A percentile compares a stretch with the other conserved stretches of the same genome.
These are phyloP conservation scores for Globisporangium iwayamae DNA, from an alignment of 352 stramenopile genomes.

Conservation along the genomic window DNA sequence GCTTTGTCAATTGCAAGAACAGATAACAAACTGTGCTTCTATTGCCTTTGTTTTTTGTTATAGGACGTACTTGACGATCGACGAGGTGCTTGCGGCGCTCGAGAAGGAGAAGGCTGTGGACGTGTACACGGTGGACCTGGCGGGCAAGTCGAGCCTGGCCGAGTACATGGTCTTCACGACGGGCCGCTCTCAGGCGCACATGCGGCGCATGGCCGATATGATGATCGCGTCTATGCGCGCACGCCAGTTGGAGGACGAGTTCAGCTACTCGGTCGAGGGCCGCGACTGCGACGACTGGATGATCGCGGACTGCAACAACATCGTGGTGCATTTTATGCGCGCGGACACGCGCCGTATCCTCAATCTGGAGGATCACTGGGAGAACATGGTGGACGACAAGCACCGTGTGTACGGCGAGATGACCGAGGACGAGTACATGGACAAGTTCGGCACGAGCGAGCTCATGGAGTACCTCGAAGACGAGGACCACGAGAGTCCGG, in stretches of 20 bases:
- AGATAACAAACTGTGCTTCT: neutral
- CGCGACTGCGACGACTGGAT: constrained; percentile 91
- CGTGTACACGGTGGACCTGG: constrained; percentile 71
- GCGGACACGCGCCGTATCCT: constrained; percentile 73
- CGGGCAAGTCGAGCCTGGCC: constrained; percentile 75
- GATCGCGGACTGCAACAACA: constrained; percentile 89
- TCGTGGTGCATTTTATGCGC: constrained; percentile 88
- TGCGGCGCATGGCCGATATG: constrained; percentile 87
- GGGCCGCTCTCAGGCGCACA: constrained; percentile 74
- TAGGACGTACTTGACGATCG: constrained; percentile 68
- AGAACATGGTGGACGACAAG: constrained; percentile 83
- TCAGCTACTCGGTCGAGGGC: constrained; percentile 82
- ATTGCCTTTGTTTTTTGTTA: neutral
- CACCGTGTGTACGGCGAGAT: constrained; percentile 78
- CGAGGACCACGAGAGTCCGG: constrained; percentile 41
- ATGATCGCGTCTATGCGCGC: constrained; percentile 84
- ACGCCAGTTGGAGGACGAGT: constrained; percentile 59
- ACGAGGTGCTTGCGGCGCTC: constrained; percentile 62
- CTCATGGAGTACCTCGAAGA: constrained; percentile 80
- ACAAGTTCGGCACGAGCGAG: constrained; percentile 83
- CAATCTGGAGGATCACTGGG: constrained; percentile 76
- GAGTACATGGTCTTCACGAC: constrained; percentile 90
- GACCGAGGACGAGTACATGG: constrained; percentile 85
- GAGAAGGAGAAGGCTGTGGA: constrained; percentile 75
- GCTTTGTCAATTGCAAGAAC: neutral